phyloP scores from a whole-genome alignment of 345 rosid species.

The Gossypium turneri region DNA sequence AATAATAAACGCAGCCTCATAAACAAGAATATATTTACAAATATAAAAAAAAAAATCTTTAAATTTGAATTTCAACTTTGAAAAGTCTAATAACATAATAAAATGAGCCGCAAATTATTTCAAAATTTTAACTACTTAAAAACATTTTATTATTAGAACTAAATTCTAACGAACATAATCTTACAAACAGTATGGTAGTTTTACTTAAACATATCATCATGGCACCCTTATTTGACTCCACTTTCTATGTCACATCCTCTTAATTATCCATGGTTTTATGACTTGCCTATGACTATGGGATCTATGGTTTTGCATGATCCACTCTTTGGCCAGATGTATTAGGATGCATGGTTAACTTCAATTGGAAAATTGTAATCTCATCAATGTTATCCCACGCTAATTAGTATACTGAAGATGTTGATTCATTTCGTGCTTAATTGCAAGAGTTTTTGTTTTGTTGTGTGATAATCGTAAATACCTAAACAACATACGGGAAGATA shows the following conservation, averaged over 20 bases:
- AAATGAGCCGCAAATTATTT: too few relatives aligned
- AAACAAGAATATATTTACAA: too few relatives aligned
- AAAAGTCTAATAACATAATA: too few relatives aligned
- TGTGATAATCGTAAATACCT: neutral
- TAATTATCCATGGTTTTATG: neutral
- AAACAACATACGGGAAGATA: neutral
- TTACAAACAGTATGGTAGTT: neutral
- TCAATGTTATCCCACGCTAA: neutral
- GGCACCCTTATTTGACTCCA: neutral
- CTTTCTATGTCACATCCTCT: constrained; percentile 1
- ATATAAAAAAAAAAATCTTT: rapidly evolving
- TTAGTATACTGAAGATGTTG: neutral
- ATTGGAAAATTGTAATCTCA: neutral
- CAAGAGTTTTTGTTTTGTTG: neutral
- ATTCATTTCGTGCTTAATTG: neutral
- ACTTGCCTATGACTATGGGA: neutral
- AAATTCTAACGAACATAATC: too few relatives aligned
- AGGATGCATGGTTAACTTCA: neutral
- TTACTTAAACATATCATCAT: neutral
- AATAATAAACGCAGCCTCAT: too few relatives aligned
- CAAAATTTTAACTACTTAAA: too few relatives aligned
- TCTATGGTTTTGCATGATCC: too few relatives aligned
- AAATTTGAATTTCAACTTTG: too few relatives aligned
- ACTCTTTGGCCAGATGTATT: too few relatives aligned
- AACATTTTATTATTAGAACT: too few relatives aligned